phyloP scores from a whole-genome alignment of 192 early-diverging fungal species.

The Entrophospora sp. region DNA sequence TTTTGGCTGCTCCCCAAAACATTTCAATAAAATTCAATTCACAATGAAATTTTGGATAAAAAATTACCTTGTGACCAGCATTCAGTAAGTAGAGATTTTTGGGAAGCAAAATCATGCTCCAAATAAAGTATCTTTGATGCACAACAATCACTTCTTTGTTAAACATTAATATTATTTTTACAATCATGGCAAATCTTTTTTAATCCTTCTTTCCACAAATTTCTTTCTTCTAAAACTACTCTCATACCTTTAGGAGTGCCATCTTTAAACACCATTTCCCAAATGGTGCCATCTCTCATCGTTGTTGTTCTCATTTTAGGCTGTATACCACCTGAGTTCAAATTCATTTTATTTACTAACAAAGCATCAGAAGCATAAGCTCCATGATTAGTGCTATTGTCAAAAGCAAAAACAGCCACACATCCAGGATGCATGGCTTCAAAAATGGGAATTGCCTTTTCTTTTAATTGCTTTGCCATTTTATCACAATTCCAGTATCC shows the following conservation, averaged over 20 bases:
- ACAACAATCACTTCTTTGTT: conserved; percentile 20
- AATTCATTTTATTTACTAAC: conserved; percentile 20
- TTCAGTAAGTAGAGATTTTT: not conserved
- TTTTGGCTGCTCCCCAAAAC: no score
- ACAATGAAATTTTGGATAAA: no score
- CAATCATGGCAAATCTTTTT: no score
- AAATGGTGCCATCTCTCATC: not conserved
- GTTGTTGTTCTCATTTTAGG: not conserved
- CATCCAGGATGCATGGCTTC: no score
- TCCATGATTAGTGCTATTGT: conserved; percentile 21
- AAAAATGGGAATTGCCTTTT: conserved; percentile 17
- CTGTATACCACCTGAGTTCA: conserved; percentile 15
- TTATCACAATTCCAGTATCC: conserved; percentile 2
- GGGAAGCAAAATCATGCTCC: conserved; percentile 10
- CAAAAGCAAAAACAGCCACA: no score
- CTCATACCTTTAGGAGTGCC: conserved; percentile 23
- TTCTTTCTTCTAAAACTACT: no score
- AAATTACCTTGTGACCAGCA: conserved; percentile 8
- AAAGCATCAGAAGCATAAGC: conserved; percentile 21
- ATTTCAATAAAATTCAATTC: no score
- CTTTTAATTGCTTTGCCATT: not conserved
- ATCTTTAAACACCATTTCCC: conserved; percentile 18
- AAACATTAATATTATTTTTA: not conserved
- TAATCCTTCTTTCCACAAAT: no score
- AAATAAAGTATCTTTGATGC: not conserved